phyloP scores from a whole-genome alignment of 176 grass and related monocot genomes.

The Aegilops longissima region DNA sequence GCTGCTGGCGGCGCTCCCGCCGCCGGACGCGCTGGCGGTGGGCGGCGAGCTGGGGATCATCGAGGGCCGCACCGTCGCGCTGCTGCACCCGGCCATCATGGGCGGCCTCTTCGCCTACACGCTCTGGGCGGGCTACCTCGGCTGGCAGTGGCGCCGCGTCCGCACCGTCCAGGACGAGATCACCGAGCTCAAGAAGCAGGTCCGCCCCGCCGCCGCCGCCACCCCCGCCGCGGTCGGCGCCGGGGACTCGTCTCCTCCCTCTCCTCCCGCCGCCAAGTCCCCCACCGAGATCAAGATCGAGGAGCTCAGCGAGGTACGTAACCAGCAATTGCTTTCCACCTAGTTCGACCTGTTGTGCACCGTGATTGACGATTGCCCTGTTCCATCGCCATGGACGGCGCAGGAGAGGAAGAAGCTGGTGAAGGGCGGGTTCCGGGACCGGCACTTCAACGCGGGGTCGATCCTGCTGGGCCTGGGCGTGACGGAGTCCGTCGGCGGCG shows the following conservation, averaged over 20 bases:
- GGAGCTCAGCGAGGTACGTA: slow-evolving; percentile 64
- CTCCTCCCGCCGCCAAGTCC: slow-evolving; percentile 27
- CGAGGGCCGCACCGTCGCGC: slow-evolving; percentile 69
- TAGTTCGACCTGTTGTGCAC: not conserved
- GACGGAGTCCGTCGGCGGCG: slow-evolving; percentile 67
- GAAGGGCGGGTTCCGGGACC: slow-evolving; percentile 69
- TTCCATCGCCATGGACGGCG: not conserved
- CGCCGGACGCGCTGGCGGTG: slow-evolving; percentile 49
- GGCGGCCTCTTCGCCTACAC: slow-evolving; percentile 84
- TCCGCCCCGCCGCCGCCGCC: slow-evolving; percentile 47
- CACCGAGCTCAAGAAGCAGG: slow-evolving; percentile 83
- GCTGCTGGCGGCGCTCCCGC: slow-evolving; percentile 1
- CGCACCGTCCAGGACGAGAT: slow-evolving; percentile 92
- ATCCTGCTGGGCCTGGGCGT: slow-evolving; percentile 86
- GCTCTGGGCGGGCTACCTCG: slow-evolving; percentile 89
- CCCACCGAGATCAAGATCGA: slow-evolving; percentile 69
- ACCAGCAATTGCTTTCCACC: not conserved
- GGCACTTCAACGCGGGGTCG: slow-evolving; percentile 88
- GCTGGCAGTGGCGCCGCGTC: slow-evolving; percentile 96
- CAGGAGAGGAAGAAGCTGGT: slow-evolving; percentile 87
- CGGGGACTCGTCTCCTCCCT: not conserved
- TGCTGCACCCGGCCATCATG: slow-evolving; percentile 83
- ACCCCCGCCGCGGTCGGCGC: slow-evolving; percentile 42
- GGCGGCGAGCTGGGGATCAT: slow-evolving; percentile 89
- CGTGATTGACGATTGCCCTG: not conserved